Percentiles rank a stretch among this genome's conserved stretches.
phyloP scores from a whole-genome alignment of 495 filamentous ascomycete genomes.

The Penicillium macrosclerotiorum region DNA sequence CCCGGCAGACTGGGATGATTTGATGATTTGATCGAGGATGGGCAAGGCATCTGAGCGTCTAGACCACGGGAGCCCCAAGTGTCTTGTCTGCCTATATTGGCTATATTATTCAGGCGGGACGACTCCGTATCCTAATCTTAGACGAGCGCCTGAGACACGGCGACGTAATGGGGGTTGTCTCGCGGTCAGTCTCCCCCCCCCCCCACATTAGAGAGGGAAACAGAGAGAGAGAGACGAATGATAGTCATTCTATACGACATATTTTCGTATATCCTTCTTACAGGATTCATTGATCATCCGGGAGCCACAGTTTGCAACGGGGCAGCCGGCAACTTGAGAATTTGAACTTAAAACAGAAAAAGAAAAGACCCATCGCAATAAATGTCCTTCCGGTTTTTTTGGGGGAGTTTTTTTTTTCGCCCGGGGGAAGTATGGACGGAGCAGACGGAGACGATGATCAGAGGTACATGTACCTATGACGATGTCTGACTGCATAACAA shows the following conservation, averaged over 20 bases:
- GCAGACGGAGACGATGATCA: not conserved
- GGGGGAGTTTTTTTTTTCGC: too few relatives aligned
- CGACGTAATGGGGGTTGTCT: conserved; percentile 9
- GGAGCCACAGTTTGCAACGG: not conserved
- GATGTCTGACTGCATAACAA: conserved; percentile 1
- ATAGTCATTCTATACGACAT: too few relatives aligned
- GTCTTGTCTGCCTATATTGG: too few relatives aligned
- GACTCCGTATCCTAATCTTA: conserved; percentile 4
- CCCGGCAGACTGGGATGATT: too few relatives aligned
- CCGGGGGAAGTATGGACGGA: too few relatives aligned
- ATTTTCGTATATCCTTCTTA: not conserved
- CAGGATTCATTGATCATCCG: conserved; percentile 1
- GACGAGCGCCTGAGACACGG: conserved; percentile 4
- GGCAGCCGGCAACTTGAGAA: conserved; percentile 2
- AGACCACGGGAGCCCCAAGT: not conserved
- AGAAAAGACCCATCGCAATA: not conserved
- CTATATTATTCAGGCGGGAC: not conserved
- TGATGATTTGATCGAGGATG: too few relatives aligned
- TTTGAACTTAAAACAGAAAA: conserved; percentile 5
- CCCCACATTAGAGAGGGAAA: conserved; percentile 4
- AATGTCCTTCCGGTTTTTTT: not conserved
- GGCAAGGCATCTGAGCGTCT: too few relatives aligned
- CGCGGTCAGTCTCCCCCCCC: not conserved
- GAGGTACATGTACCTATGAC: not conserved
- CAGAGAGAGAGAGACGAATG: too few relatives aligned